These are phyloP conservation scores for Stagonosporopsis vannaccii DNA, from an alignment of 2,329 filamentous ascomycete species.

Conservation along the genomic window DNA sequence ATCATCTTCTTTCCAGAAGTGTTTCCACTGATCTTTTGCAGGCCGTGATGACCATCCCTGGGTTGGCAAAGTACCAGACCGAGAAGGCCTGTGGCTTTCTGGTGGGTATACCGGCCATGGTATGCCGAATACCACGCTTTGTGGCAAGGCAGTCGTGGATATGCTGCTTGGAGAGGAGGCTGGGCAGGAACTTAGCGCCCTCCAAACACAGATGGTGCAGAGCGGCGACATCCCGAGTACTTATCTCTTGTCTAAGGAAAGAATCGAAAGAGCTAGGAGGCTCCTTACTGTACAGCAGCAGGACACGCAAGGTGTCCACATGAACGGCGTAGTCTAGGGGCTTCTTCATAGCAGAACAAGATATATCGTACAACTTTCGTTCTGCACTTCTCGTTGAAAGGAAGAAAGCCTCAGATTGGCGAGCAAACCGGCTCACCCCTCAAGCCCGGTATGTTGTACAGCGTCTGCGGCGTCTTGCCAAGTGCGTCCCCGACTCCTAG, in stretches of 20 bases:
- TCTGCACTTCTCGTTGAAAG: too few relatives aligned
- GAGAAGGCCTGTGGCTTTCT: constrained; percentile 66
- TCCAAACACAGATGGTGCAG: constrained; percentile 44
- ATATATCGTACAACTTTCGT: not conserved
- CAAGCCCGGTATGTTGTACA: not conserved
- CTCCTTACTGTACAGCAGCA: constrained; percentile 47
- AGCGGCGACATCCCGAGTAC: constrained; percentile 46
- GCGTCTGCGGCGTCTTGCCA: constrained; percentile 5
- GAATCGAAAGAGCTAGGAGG: constrained; percentile 40
- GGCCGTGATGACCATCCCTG: constrained; percentile 69
- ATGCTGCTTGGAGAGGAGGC: constrained; percentile 60
- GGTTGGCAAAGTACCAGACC: constrained; percentile 72
- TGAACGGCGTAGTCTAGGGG: constrained; percentile 36
- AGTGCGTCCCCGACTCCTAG: not conserved
- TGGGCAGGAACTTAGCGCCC: constrained; percentile 38
- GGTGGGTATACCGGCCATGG: constrained; percentile 77
- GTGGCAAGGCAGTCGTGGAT: constrained; percentile 68
- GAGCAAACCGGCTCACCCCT: not conserved
- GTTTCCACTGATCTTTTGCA: not conserved
- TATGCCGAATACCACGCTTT: constrained; percentile 76
- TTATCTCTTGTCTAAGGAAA: constrained; percentile 49
- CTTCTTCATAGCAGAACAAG: not conserved
- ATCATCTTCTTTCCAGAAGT: not conserved
- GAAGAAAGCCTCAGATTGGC: too few relatives aligned
- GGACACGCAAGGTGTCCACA: constrained; percentile 37